These are phyloP conservation scores for Hyphopichia fennica DNA, from an alignment of 1,139 yeast genomes.

Conservation along the genomic window DNA sequence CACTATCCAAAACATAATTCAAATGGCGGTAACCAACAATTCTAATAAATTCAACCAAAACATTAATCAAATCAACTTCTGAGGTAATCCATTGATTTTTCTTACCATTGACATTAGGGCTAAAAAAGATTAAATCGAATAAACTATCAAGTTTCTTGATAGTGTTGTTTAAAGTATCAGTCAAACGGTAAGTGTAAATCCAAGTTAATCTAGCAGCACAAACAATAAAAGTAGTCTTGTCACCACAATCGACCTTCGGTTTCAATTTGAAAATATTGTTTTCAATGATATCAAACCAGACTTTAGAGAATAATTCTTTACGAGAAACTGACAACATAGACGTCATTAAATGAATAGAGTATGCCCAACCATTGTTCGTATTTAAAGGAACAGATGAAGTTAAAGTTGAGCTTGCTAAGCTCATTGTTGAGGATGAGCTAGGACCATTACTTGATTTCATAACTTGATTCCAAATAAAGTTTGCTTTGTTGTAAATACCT, in stretches of 20 bases:
- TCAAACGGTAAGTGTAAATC: constrained; percentile 84
- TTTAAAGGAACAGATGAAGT: constrained; percentile 5
- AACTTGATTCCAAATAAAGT: constrained; percentile 31
- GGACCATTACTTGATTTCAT: constrained; percentile 11
- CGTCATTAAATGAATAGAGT: constrained; percentile 67
- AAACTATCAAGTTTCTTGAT: constrained; percentile 56
- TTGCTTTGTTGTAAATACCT: constrained; percentile 55
- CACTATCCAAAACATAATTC: constrained; percentile 76
- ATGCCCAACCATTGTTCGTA: constrained; percentile 61
- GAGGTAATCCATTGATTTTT: constrained; percentile 73
- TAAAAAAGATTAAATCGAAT: constrained; percentile 55
- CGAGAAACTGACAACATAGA: constrained; percentile 82
- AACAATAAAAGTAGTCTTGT: constrained; percentile 60
- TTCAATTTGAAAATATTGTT: constrained; percentile 36
- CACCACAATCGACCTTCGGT: constrained; percentile 48
- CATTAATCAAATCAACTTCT: constrained; percentile 60
- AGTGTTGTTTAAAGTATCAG: constrained; percentile 87
- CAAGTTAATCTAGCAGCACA: constrained; percentile 76
- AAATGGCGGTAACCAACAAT: constrained; percentile 78
- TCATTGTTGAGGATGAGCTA: constrained; percentile 1
- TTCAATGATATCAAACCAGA: constrained; percentile 75
- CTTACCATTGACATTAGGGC: constrained; percentile 40
- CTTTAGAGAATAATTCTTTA: constrained; percentile 67
- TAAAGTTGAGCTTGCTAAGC: not conserved
- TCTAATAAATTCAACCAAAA: constrained; percentile 70